Percentiles rank a stretch among this genome's conserved stretches.
Evolutionary conservation across 139 green algal species (phyloP).

Genomic region (Astrephomene gubernaculifera): DNA sequence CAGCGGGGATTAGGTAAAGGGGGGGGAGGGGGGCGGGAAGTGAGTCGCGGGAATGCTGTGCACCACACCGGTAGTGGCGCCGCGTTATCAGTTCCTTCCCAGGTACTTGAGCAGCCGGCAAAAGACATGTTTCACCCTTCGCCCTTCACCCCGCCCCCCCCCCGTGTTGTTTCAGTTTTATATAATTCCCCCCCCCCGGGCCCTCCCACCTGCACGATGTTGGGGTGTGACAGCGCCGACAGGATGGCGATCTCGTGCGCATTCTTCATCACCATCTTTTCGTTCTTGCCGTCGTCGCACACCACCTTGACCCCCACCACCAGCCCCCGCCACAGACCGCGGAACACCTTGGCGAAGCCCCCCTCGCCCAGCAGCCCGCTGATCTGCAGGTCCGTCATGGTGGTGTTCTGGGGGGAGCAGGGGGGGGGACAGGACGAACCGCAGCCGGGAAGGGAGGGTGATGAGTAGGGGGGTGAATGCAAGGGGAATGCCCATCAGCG

Average conservation of each 20-base stretch:
- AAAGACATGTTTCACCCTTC: too few relatives aligned
- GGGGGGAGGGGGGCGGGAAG: not conserved
- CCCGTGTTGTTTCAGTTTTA: too few relatives aligned
- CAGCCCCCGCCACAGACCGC: constrained; percentile 58
- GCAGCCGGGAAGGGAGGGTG: not conserved
- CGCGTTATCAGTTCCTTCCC: too few relatives aligned
- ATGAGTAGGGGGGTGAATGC: not conserved
- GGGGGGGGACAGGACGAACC: not conserved
- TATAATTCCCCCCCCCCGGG: not conserved
- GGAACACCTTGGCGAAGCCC: constrained; percentile 73
- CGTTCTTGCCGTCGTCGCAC: constrained; percentile 63
- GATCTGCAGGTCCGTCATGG: constrained; percentile 55
- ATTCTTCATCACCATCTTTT: constrained; percentile 74
- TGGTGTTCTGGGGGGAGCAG: constrained; percentile 40
- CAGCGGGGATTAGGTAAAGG: not conserved
- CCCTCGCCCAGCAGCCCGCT: constrained; percentile 66
- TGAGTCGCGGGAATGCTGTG: too few relatives aligned
- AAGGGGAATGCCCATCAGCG: too few relatives aligned
- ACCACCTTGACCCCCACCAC: constrained; percentile 66
- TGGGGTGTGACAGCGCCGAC: constrained; percentile 61
- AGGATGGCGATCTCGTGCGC: constrained; percentile 75
- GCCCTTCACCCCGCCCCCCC: not conserved
- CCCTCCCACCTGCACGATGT: constrained; percentile 59
- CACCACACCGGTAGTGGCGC: too few relatives aligned
- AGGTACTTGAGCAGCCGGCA: too few relatives aligned